Percentiles rank a stretch among this genome's conserved stretches.
Evolutionary conservation across 2,329 filamentous ascomycete genomes (phyloP).

Genomic region (Penicillium sp.): DNA sequence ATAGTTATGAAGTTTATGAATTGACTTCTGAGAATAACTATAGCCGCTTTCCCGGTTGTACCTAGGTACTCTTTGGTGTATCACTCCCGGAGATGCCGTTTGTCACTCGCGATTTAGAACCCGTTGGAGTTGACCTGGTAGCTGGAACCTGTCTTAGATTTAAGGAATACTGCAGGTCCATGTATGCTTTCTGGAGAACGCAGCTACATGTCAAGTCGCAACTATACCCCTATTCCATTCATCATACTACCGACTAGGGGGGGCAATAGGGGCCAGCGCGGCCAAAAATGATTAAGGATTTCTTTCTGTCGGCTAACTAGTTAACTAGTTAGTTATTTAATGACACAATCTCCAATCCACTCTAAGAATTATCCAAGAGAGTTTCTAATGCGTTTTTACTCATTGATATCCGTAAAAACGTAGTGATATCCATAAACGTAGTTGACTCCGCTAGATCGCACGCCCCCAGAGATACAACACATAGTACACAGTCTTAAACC

Average conservation of each 20-base stretch:
- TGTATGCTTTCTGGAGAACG: conserved; percentile 5
- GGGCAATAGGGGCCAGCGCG: not conserved
- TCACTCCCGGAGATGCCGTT: not conserved
- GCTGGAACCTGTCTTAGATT: not conserved
- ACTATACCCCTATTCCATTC: not conserved
- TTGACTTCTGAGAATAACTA: not conserved
- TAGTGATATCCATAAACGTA: too few relatives aligned
- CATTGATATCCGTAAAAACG: too few relatives aligned
- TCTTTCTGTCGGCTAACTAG: too few relatives aligned
- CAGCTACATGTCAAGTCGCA: not conserved
- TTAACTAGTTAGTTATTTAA: too few relatives aligned
- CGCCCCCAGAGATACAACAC: too few relatives aligned
- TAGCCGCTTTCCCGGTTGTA: not conserved
- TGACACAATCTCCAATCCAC: too few relatives aligned
- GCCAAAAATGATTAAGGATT: too few relatives aligned
- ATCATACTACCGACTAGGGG: too few relatives aligned
- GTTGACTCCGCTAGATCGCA: too few relatives aligned
- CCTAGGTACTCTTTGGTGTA: not conserved
- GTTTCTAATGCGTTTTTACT: too few relatives aligned
- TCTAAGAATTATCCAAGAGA: too few relatives aligned
- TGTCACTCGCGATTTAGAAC: not conserved
- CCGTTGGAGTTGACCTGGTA: not conserved
- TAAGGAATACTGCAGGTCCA: conserved; percentile 1
- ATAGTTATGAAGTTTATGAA: not conserved
- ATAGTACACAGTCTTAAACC: too few relatives aligned